Evolutionary conservation across 371 early-diverging fungal species (phyloP).

Genomic region (Globomyces sp.): DNA sequence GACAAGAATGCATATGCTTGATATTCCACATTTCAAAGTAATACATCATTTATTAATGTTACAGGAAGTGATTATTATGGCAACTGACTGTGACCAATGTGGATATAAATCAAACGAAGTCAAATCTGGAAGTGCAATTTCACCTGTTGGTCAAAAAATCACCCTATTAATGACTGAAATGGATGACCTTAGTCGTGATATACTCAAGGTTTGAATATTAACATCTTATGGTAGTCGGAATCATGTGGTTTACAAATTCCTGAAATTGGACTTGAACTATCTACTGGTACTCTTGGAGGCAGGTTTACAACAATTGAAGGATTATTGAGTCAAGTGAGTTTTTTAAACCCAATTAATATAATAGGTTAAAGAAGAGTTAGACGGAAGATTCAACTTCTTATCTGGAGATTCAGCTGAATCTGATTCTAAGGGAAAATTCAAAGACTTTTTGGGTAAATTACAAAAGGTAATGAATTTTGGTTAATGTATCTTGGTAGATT

Average conservation of each 20-base stretch:
- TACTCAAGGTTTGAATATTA: slow-evolving; percentile 65
- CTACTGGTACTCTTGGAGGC: slow-evolving; percentile 93
- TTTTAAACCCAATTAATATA: too few relatives aligned
- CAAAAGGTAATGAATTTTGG: slow-evolving; percentile 42
- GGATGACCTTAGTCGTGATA: slow-evolving; percentile 91
- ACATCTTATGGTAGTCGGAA: slow-evolving; percentile 59
- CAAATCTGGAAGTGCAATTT: slow-evolving; percentile 89
- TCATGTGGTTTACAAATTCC: slow-evolving; percentile 89
- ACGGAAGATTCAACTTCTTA: slow-evolving; percentile 65
- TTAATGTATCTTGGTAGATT: slow-evolving; percentile 2
- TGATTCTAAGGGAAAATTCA: slow-evolving; percentile 58
- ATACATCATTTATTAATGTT: too few relatives aligned
- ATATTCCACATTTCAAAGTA: slow-evolving; percentile 89
- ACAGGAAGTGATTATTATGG: slow-evolving; percentile 88
- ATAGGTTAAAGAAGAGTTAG: slow-evolving; percentile 68
- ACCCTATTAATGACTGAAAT: slow-evolving; percentile 71
- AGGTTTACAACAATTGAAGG: slow-evolving; percentile 96
- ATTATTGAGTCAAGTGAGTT: slow-evolving; percentile 72
- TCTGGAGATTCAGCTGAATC: slow-evolving; percentile 71
- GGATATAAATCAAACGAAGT: slow-evolving; percentile 96
- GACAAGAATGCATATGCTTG: slow-evolving; percentile 88
- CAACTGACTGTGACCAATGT: slow-evolving; percentile 88
- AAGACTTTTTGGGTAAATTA: slow-evolving; percentile 66
- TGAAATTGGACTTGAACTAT: slow-evolving; percentile 77
- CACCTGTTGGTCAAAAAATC: slow-evolving; percentile 74